Evolutionary conservation across 2,329 filamentous ascomycete genomes (phyloP).

Genomic region (Colletotrichum aenigma): DNA sequence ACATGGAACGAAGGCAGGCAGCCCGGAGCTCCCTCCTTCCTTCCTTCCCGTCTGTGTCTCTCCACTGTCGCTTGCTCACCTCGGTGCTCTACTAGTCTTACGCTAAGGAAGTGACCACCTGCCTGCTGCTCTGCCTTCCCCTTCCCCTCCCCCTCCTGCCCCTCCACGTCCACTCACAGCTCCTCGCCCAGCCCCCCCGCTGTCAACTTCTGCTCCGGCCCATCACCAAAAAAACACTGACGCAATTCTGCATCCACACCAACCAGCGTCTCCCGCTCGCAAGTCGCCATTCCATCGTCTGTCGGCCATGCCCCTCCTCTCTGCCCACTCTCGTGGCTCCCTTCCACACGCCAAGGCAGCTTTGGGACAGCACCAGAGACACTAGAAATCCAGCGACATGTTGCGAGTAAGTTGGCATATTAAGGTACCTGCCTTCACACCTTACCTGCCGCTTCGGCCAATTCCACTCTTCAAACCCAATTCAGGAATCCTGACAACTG

Average conservation of each 20-base stretch:
- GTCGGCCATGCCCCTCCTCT: background rate
- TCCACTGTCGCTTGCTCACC: background rate
- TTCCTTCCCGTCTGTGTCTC: background rate
- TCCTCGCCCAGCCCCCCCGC: background rate
- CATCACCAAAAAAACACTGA: constrained; percentile 15
- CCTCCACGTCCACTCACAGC: background rate
- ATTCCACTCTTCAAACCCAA: background rate
- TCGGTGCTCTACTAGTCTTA: background rate
- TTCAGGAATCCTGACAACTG: background rate
- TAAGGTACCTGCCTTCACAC: background rate
- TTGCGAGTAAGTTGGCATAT: background rate
- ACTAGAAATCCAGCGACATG: background rate
- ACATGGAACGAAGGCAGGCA: background rate
- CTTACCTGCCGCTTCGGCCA: background rate
- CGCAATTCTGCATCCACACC: constrained; percentile 15
- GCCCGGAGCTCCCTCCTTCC: background rate
- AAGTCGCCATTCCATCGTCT: background rate
- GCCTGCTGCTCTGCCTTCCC: background rate
- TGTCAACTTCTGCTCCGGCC: background rate
- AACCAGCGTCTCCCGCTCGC: background rate
- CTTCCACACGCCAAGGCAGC: constrained; percentile 6
- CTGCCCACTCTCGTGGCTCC: background rate
- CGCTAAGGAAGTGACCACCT: background rate
- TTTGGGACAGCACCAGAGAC: background rate
- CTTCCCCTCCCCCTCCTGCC: background rate